Evolutionary conservation across 192 early-diverging fungal genomes (phyloP), one percentile per base, ranked within the genome.

Genomic region (Rhizophagus prolifer): DNA sequence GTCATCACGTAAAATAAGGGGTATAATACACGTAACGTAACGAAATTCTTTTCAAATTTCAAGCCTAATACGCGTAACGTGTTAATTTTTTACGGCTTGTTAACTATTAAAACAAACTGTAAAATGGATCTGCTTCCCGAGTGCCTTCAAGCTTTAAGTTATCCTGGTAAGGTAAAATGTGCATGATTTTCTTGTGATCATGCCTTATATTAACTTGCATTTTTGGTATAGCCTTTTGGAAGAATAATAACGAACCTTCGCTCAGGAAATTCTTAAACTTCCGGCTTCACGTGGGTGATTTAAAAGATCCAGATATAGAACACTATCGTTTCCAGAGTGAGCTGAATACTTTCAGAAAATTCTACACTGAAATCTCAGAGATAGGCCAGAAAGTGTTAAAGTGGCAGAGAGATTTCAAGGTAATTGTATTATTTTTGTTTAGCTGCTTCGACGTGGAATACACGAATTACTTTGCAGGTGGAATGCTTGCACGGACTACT

Each of bases 161-260:
- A 72, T 28, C 70, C 70, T 34, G 34, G 70, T 72, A 72, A 72
- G 69, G 7, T 34, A 34, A n/a, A n/a, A n/a, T n/a, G n/a, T 31
- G 31, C 31, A 31, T 31, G 1, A 72, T 13, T 71, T 19, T 58
- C 25, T 54, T 31, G 31, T 31, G 31, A 31, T 31, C 31, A 60
- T 14, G 59, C 59, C 58, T 59, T 59, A 59, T 44, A 68, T 68
- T 72, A 72, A 60, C 34, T 10, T 25, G 25, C 3, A 60, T 59
- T 14, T 58, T 28, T 59, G 58, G 9, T 34, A 12, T 72, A 72
- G 70, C 70, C 21, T 72, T 59, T 36, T 72, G 70, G 47, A 8
- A 30, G 23, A 26, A 50, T 31, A 72, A 9, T 31, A 4, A 31
- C 0, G 26, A 54, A 14, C 70, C 70, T 58, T 72, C 70, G 31